A percentile compares a stretch with the other conserved stretches of the same genome.
phyloP scores from a whole-genome alignment of 192 early-diverging fungal genomes.

The Piromyces sp. region DNA sequence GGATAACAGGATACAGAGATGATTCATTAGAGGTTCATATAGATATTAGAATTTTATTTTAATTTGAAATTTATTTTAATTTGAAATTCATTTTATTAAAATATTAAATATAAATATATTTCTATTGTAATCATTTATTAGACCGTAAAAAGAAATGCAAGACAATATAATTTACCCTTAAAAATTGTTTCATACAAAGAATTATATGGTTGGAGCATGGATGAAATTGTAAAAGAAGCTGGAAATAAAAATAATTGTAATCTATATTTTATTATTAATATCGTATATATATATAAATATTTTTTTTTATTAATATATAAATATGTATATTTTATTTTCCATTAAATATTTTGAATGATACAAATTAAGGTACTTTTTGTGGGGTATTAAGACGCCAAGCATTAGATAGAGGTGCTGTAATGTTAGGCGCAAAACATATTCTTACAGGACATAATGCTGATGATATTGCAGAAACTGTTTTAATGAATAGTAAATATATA shows the following conservation, averaged over 20 bases:
- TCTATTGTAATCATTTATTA: no score
- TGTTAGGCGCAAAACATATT: constrained; percentile 84
- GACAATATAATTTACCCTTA: constrained; percentile 82
- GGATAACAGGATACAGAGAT: constrained; percentile 92
- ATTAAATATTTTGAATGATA: no score
- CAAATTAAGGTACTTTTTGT: constrained; percentile 56
- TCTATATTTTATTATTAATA: no score
- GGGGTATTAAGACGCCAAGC: constrained; percentile 96
- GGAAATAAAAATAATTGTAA: constrained; percentile 91
- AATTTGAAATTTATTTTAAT: no score
- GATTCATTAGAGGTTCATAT: constrained; percentile 64
- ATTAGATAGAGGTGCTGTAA: constrained; percentile 78
- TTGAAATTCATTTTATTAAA: no score
- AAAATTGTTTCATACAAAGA: constrained; percentile 88
- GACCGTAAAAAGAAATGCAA: constrained; percentile 89
- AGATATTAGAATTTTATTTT: no score
- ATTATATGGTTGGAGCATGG: constrained; percentile 98
- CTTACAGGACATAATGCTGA: constrained; percentile 98
- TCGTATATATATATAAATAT: no score
- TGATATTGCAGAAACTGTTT: constrained; percentile 93
- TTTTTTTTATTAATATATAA: no score
- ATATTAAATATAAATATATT: no score
- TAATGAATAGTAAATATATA: constrained; percentile 86
- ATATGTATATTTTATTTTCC: no score
- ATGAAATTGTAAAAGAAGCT: constrained; percentile 83